Evolutionary conservation across 2,329 filamentous ascomycete species (phyloP), one percentile per base, ranked within the genome.

Genomic region (Phyllosticta citriasiana): DNA sequence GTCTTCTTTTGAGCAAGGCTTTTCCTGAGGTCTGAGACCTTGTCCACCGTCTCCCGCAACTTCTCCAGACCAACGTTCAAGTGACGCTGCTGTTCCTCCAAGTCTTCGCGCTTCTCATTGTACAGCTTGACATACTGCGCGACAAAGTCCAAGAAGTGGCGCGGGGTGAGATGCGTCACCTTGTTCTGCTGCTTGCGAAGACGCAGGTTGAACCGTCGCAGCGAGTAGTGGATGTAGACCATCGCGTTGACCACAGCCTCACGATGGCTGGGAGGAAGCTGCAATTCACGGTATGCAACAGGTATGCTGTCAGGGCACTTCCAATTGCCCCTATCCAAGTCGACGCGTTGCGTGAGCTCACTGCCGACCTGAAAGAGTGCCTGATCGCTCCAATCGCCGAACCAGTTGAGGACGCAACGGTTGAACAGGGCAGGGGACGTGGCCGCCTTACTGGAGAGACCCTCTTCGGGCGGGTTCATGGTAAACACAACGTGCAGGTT

Each of bases 401-500:
- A 97, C 94, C 94, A 99, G 77, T 99, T 99, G 68, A 99, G 87
- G 56, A 99, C 94, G 72, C 94, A 99, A 82, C 94, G 88, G 79
- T 99, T 99, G 87, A 99, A 99, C 70, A 99, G 78, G 51, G 94
- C 94, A 63, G 94, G 94, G 82, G 91, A 97, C 2, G 95, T 99
- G 27, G 94, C 95, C 61, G 94, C 94, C 79, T 97, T 97, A 33
- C 91, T 96, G 1, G 90, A 94, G 8, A 99, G 79, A 0, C 94
- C 93, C 67, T 94, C 94, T 71, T 97, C 91, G 0, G 94, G 95
- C 14, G 94, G 94, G 74, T 99, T 99, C 94, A 99, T 99, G 2
- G 94, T 99, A 74, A 99, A 99, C 24, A 99, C 94, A 55, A 99
- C 94, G 70, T 99, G 94, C 51, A 99, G 79, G 71, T 99, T 99